These are phyloP conservation scores for Naganishia kalamii DNA, from an alignment of 768 basidiomycete genomes.

Conservation along the genomic window DNA sequence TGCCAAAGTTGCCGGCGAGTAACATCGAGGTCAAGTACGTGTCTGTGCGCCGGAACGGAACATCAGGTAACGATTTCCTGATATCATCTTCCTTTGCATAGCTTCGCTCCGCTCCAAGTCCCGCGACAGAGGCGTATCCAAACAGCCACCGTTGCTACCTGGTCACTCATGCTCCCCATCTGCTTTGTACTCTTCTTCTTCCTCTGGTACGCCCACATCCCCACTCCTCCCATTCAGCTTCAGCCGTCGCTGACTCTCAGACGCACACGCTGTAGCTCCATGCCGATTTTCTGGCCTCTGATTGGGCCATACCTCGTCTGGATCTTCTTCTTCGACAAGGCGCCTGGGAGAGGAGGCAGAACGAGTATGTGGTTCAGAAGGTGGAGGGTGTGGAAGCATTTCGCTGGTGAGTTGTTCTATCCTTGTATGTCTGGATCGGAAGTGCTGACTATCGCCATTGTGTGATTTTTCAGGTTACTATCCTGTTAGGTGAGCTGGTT, in stretches of 20 bases:
- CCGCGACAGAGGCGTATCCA: constrained; percentile 80
- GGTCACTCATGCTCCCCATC: constrained; percentile 74
- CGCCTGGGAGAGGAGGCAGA: constrained; percentile 66
- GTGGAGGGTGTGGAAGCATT: constrained; percentile 71
- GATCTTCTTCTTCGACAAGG: constrained; percentile 67
- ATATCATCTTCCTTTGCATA: constrained; percentile 20
- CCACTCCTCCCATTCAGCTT: neutral
- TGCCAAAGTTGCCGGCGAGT: constrained; percentile 22
- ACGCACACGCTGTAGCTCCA: constrained; percentile 57
- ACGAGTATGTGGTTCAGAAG: constrained; percentile 69
- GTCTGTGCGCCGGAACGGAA: neutral
- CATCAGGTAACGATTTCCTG: neutral
- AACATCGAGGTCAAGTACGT: constrained; percentile 26
- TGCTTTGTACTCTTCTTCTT: constrained; percentile 63
- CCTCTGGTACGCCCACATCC: constrained; percentile 61
- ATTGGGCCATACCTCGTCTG: constrained; percentile 71
- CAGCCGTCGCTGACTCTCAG: neutral
- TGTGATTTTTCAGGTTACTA: constrained; percentile 35
- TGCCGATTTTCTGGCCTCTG: constrained; percentile 82
- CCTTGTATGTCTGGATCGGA: neutral
- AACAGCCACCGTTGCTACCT: constrained; percentile 78
- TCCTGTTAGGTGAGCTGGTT: constrained; percentile 34
- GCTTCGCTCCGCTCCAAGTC: constrained; percentile 76
- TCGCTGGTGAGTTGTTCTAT: constrained; percentile 61
- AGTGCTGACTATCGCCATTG: neutral